phyloP scores from a whole-genome alignment of 768 basidiomycete genomes.

The Ramaria sp. region DNA sequence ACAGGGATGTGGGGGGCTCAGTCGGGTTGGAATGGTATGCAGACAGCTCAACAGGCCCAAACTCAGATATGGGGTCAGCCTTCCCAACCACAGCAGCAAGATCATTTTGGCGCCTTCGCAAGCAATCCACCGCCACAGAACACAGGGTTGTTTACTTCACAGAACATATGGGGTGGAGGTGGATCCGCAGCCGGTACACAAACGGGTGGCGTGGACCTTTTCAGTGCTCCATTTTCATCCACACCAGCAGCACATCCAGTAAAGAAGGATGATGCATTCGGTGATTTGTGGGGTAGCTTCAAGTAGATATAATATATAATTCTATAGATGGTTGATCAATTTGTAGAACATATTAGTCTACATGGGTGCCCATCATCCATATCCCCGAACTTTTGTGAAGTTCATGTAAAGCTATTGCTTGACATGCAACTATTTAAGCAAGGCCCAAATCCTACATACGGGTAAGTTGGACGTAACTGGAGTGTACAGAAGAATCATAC shows the following conservation, averaged over 20 bases:
- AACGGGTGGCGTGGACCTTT: slow-evolving; percentile 19
- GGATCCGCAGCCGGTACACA: slow-evolving; percentile 17
- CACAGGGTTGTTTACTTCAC: slow-evolving; percentile 24
- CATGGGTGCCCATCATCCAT: not conserved
- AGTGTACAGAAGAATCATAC: slow-evolving; percentile 22
- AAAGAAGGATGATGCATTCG: slow-evolving; percentile 73
- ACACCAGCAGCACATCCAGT: slow-evolving; percentile 22
- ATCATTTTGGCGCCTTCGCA: slow-evolving; percentile 27
- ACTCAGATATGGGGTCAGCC: slow-evolving; percentile 8
- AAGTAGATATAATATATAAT: slow-evolving; percentile 32
- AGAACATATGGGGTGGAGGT: slow-evolving; percentile 48
- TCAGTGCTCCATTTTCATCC: slow-evolving; percentile 24
- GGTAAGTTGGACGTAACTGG: no score
- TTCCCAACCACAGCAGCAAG: slow-evolving; percentile 15
- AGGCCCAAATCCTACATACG: not conserved
- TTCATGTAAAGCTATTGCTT: no score
- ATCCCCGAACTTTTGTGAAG: not conserved
- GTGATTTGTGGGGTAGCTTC: slow-evolving; percentile 77
- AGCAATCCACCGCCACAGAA: slow-evolving; percentile 19
- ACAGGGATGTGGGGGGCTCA: slow-evolving; percentile 54
- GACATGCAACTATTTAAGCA: not conserved
- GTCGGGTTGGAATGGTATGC: slow-evolving; percentile 47
- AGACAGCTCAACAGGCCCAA: slow-evolving; percentile 17
- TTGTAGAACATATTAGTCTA: not conserved
- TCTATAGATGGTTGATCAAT: not conserved